Percentiles rank a stretch among this genome's conserved stretches.
Conservation (phyloP, 176 grass and related monocot genomes). For the Juncus inflexus region DNA sequence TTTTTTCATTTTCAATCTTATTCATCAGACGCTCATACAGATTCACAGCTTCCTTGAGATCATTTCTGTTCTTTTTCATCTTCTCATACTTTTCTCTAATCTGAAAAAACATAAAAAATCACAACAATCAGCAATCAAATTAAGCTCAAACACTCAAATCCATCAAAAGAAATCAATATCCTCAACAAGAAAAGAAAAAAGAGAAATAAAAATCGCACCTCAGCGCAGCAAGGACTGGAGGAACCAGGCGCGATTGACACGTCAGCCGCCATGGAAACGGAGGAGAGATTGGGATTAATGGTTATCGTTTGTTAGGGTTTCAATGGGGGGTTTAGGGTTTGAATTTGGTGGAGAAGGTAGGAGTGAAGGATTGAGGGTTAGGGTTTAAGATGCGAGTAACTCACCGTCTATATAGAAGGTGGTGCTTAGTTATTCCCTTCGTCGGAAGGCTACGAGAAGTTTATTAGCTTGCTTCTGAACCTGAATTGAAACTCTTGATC, state of each 20-base stretch:
- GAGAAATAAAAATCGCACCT: constrained; percentile 25
- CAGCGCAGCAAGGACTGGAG: constrained; percentile 61
- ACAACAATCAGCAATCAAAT: not conserved
- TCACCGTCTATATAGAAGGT: not conserved
- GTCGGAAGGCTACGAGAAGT: no score
- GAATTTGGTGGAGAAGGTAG: constrained; percentile 14
- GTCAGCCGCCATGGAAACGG: constrained; percentile 21
- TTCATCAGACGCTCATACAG: constrained; percentile 41
- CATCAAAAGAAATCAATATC: constrained; percentile 2
- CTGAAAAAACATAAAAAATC: constrained; percentile 27
- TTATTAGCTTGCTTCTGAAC: no score
- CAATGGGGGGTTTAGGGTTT: constrained; percentile 14
- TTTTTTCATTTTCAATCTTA: constrained; percentile 40
- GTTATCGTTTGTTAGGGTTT: not conserved
- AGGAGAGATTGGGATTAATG: constrained; percentile 6
- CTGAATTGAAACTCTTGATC: no score
- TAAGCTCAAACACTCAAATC: not conserved
- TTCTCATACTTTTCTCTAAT: constrained; percentile 62
- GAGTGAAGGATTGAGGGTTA: not conserved
- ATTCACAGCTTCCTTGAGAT: constrained; percentile 52
- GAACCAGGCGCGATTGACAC: not conserved
- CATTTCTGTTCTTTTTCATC: constrained; percentile 37
- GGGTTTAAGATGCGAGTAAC: constrained; percentile 5
- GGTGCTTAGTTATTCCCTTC: not conserved
- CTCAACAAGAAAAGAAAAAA: not conserved